phyloP scores from a whole-genome alignment of 2,329 filamentous ascomycete species.

The Trichoderma hamatum region DNA sequence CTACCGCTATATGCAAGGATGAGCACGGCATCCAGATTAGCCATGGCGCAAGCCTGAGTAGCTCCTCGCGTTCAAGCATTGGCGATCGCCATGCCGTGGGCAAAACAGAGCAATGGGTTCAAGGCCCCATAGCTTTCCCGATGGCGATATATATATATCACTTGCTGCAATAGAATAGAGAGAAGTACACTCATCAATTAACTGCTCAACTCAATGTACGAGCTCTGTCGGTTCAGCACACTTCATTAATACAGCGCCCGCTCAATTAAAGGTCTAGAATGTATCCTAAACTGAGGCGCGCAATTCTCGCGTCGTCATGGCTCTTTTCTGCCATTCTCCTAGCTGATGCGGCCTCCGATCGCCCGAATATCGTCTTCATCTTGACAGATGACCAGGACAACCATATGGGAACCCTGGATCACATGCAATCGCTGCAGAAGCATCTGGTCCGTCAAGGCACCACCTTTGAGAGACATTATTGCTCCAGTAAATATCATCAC shows the following conservation, averaged over 20 bases:
- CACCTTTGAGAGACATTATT: slow-evolving; percentile 64
- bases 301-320: slow-evolving; percentile 16
- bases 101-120: neutral
- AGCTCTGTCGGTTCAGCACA: neutral
- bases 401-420: slow-evolving; percentile 61
- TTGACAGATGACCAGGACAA: slow-evolving; percentile 70
- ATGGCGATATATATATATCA: neutral
- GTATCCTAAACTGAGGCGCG: neutral
- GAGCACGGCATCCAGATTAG: slow-evolving; percentile 20
- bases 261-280: neutral
- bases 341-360: slow-evolving; percentile 1
- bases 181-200: neutral
- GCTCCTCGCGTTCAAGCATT: neutral
- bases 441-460: slow-evolving; percentile 62
- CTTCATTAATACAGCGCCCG: neutral
- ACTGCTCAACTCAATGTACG: neutral
- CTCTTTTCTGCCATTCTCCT: neutral
- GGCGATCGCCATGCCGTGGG: neutral
- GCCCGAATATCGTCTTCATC: slow-evolving; percentile 65
- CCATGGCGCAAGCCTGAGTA: slow-evolving; percentile 15
- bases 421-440: slow-evolving; percentile 61
- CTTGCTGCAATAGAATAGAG: neutral
- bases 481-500: slow-evolving; percentile 46
- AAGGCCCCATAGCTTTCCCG: neutral
- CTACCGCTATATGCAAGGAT: neutral